Percentiles rank a stretch among this genome's conserved stretches.
Conservation (phyloP, 345 rosid species). For the Salix purpurea region DNA sequence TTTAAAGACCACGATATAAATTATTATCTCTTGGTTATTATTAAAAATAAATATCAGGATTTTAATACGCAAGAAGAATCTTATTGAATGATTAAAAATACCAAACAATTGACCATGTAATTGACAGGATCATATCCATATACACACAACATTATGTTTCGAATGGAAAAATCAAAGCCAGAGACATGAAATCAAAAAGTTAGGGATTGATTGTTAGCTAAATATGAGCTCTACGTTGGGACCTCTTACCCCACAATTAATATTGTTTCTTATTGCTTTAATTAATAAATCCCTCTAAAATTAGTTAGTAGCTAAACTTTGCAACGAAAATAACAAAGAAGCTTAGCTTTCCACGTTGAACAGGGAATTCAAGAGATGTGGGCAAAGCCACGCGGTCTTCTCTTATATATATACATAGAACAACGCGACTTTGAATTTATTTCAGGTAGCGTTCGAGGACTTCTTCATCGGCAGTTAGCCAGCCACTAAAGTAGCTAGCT, state of each 20-base stretch:
- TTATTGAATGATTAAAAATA: background rate
- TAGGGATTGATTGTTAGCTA: background rate
- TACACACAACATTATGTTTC: background rate
- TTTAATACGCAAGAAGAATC: constrained; percentile 6
- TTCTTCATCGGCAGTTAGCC: background rate
- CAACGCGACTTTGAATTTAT: constrained; percentile 3
- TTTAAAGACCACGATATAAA: background rate
- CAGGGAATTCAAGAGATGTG: background rate
- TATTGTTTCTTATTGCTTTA: no score
- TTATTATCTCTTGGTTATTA: no score
- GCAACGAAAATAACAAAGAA: background rate
- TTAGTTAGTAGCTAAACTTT: background rate
- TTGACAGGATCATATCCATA: background rate
- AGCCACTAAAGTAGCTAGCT: background rate
- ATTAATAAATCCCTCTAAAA: background rate
- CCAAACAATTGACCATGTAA: background rate
- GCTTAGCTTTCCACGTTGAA: background rate
- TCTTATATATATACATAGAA: background rate
- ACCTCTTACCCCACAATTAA: background rate
- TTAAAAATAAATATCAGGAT: background rate
- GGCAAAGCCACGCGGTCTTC: background rate
- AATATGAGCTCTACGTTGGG: background rate
- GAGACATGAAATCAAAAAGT: background rate
- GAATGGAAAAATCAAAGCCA: background rate
- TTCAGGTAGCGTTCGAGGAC: background rate